A percentile compares a stretch with the other conserved stretches of the same genome.
phyloP scores from a whole-genome alignment of 176 grass and related monocot species.

The Aegilops speltoides region DNA sequence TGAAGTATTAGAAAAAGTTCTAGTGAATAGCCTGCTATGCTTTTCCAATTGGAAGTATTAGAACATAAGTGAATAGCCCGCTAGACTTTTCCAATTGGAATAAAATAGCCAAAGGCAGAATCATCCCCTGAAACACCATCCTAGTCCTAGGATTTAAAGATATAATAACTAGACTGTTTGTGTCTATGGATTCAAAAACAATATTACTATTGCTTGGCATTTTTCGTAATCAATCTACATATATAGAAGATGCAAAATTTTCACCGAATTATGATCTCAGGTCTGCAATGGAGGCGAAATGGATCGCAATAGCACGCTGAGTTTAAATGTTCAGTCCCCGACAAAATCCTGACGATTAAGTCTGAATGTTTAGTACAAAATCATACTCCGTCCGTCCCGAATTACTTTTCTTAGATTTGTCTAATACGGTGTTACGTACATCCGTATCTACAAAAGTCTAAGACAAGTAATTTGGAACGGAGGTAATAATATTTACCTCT shows the following conservation, averaged over 20 bases:
- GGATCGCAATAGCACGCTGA: neutral
- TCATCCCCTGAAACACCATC: neutral
- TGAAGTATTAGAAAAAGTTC: neutral
- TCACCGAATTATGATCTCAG: neutral
- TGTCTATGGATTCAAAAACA: neutral
- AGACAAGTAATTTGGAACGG: no score
- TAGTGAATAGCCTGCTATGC: neutral
- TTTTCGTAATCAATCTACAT: neutral
- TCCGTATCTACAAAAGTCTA: no score
- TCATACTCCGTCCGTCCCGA: no score
- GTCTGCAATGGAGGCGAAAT: neutral
- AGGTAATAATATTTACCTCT: neutral
- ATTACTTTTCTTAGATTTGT: no score
- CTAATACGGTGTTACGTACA: no score
- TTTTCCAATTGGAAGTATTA: neutral
- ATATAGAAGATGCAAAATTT: neutral
- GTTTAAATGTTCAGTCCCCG: neutral
- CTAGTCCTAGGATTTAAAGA: neutral
- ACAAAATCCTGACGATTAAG: neutral
- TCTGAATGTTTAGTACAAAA: neutral
- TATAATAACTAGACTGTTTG: neutral
- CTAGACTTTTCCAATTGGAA: neutral
- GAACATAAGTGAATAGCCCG: neutral
- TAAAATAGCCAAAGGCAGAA: neutral
- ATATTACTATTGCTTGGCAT: neutral